A percentile compares a stretch with the other conserved stretches of the same genome.
Conservation (phyloP, 495 filamentous ascomycete species). For the Xanthoparmelia taractica region DNA sequence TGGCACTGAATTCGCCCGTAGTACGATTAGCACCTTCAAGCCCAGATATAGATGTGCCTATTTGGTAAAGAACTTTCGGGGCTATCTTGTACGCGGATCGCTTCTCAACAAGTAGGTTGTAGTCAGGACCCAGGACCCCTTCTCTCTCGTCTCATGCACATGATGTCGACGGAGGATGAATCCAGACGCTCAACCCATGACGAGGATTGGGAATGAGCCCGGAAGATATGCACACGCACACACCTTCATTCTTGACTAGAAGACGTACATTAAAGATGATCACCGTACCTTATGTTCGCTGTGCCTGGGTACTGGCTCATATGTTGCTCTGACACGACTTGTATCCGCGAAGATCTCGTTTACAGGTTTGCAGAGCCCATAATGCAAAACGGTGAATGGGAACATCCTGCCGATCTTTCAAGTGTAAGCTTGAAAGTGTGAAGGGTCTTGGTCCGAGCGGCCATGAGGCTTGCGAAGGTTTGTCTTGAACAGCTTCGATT, state of each 20-base stretch:
- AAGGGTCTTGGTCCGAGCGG: neutral
- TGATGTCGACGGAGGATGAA: neutral
- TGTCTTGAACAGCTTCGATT: neutral
- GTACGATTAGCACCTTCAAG: neutral
- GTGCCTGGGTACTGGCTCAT: neutral
- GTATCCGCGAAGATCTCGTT: neutral
- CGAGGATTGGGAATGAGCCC: neutral
- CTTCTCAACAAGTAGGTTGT: too few species aligned
- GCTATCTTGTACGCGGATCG: too few species aligned
- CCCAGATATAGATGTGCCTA: too few species aligned
- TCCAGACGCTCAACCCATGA: neutral
- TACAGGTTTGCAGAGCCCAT: neutral
- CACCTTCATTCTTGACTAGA: neutral
- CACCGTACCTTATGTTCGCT: neutral
- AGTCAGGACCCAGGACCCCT: neutral
- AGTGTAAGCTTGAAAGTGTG: neutral
- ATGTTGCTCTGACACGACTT: neutral
- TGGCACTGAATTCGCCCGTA: too few species aligned
- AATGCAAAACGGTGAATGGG: neutral
- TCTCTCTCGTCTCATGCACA: neutral
- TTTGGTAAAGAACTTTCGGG: too few species aligned
- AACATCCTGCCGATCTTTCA: too few species aligned
- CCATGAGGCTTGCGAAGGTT: neutral
- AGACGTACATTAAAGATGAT: neutral
- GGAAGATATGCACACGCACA: neutral